A percentile compares a stretch with the other conserved stretches of the same genome.
Conservation (phyloP, 371 early-diverging fungal genomes). For the Apophysomyces elegans region DNA sequence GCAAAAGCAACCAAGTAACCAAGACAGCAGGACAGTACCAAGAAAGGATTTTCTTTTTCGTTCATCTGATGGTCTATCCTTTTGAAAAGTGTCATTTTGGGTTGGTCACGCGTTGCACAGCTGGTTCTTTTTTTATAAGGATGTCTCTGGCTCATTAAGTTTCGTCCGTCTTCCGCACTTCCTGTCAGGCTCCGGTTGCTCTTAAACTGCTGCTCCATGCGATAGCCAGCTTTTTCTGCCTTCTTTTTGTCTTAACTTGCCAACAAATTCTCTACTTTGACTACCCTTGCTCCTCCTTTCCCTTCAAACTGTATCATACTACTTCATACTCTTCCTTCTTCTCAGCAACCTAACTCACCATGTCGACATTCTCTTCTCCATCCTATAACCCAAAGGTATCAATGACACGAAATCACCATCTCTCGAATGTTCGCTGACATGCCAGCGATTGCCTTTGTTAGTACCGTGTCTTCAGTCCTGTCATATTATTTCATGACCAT, state of each 20-base stretch:
- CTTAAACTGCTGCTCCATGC: conserved; percentile 10
- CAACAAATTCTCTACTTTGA: not conserved
- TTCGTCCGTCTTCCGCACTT: conserved; percentile 11
- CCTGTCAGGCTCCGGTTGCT: conserved; percentile 11
- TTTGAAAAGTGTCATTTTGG: conserved; percentile 19
- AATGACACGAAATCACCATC: not conserved
- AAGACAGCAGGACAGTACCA: too few species aligned
- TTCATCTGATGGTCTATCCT: conserved; percentile 7
- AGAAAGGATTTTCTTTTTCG: not conserved
- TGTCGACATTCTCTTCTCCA: not conserved
- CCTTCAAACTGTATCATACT: not conserved
- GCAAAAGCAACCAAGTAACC: too few species aligned
- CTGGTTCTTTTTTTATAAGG: conserved; percentile 16
- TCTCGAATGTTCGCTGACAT: not conserved
- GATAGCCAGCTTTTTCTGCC: not conserved
- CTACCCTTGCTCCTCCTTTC: not conserved
- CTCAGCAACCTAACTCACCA: not conserved
- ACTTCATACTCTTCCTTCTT: not conserved
- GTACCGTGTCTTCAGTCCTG: conserved; percentile 41
- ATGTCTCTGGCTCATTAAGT: conserved; percentile 7
- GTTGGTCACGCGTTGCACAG: conserved; percentile 27
- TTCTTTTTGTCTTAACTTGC: not conserved
- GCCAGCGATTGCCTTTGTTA: not conserved
- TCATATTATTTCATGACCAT: conserved; percentile 46
- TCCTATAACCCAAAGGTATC: not conserved